These are phyloP conservation scores for Pichia sorboxylosa DNA, from an alignment of 1,139 yeast genomes.

Conservation along the genomic window DNA sequence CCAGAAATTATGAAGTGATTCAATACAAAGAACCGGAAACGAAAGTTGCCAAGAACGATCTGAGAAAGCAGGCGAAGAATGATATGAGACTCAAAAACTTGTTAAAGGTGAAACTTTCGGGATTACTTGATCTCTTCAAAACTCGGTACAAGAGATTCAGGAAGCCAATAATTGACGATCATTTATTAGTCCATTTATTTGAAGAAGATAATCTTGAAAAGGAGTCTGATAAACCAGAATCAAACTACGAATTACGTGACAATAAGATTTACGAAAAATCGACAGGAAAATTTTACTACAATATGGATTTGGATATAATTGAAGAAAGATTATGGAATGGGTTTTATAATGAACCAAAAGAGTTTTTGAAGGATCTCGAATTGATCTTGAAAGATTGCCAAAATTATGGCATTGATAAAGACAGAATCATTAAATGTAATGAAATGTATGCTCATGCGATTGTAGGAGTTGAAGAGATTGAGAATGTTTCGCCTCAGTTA, in stretches of 20 bases:
- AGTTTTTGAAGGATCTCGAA: constrained; percentile 73
- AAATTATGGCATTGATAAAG: constrained; percentile 71
- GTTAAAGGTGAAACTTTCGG: constrained; percentile 74
- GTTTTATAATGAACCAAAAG: constrained; percentile 84
- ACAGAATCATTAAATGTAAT: constrained; percentile 74
- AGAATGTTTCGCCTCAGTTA: constrained; percentile 51
- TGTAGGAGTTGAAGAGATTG: constrained; percentile 86
- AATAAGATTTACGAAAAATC: constrained; percentile 66
- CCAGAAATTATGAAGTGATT: constrained; percentile 33
- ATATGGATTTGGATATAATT: constrained; percentile 87
- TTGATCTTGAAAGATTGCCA: constrained; percentile 73
- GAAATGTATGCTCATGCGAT: constrained; percentile 96
- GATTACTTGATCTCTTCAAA: constrained; percentile 81
- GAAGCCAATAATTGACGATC: constrained; percentile 81
- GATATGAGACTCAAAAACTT: constrained; percentile 79
- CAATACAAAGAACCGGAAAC: constrained; percentile 4
- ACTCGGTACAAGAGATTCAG: constrained; percentile 78
- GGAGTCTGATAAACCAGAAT: constrained; percentile 14
- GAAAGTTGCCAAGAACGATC: not conserved
- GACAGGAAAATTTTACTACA: constrained; percentile 62
- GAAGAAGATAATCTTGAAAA: constrained; percentile 46
- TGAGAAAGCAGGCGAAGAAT: constrained; percentile 22
- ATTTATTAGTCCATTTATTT: constrained; percentile 60
- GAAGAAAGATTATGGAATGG: constrained; percentile 98
- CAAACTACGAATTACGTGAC: constrained; percentile 38